Base-by-base conservation (phyloP, 1,139 yeast genomes). In the Tardiomyces depauwii region DNA sequence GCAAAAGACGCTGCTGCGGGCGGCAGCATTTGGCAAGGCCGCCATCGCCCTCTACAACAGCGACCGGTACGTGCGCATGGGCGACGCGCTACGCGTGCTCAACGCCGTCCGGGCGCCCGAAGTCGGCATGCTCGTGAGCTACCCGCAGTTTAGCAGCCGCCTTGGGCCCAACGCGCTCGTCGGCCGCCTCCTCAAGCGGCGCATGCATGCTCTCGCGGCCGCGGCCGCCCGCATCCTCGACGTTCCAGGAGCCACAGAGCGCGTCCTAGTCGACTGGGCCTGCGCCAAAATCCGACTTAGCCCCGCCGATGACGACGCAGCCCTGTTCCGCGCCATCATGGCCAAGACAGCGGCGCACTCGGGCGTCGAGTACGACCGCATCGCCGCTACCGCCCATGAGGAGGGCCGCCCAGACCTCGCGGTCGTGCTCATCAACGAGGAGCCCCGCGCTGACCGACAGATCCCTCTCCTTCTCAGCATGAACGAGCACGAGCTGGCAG, bases 11-110 rank as follows among this genome's bases (percentile, higher is more conserved):
- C 68, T 91, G 3, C 65, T 91, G 32, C 73, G 78, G 50, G 95
- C 96, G 0, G 96, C 91, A 0, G 72, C 87, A 0, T 86, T 89
- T 65, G 98, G 96, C 1, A 91, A 89, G 59, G 73, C 86, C 0
- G 78, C 83, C 40, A 61, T 76, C 28, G 74, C 67, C 2, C 65
- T 71, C 18, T 79, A 74, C 55, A 74, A 80, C 58, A 69, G 86
- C 1, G 78, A 76, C 45, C 71, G 72, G 42, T 88, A 82, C 58
- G 75, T 87, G 3, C 67, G 70, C 21, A 74, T 78, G 2, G 70
- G 89, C 50, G 76, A 81, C 54, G 66, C 67, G 27, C 57, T 88
- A 27, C 75, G 86, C 52, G 78, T 87, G 0, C 66, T 88, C 47
- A 91, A 87, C 57, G 79, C 82, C 45, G 64, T 87, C 2, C 68